These are phyloP conservation scores for Cyphellophora attinorum DNA, from an alignment of 2,329 filamentous ascomycete genomes.

Conservation along the genomic window DNA sequence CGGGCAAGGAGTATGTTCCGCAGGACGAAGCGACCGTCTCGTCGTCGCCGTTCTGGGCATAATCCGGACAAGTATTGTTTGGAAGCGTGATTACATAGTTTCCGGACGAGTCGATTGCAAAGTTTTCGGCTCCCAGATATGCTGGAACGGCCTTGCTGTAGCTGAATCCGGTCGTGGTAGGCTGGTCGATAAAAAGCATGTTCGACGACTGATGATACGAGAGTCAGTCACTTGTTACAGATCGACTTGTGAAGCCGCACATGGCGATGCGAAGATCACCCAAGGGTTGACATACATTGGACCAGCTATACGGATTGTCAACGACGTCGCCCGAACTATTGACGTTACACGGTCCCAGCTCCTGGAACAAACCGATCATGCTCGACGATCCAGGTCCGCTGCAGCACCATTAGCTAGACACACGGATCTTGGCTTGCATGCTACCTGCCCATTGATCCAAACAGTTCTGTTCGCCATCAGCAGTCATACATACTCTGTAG, in stretches of 20 bases:
- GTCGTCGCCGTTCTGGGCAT: conserved; percentile 13
- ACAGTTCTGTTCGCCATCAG: conserved; percentile 19
- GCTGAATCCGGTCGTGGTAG: conserved; percentile 49
- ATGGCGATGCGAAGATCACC: too few species aligned
- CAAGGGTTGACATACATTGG: too few species aligned
- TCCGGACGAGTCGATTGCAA: conserved; percentile 9
- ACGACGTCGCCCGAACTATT: conserved; percentile 29
- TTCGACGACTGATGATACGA: too few species aligned
- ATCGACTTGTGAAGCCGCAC: too few species aligned
- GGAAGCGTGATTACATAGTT: conserved; percentile 13
- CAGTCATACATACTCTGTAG: too few species aligned
- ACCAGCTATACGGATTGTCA: conserved; percentile 27
- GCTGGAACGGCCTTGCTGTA: conserved; percentile 29
- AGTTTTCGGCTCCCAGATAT: too few species aligned
- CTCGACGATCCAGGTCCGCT: conserved; percentile 22
- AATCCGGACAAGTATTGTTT: conserved; percentile 16
- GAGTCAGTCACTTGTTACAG: too few species aligned
- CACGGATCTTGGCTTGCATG: too few species aligned
- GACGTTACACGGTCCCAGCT: conserved; percentile 26
- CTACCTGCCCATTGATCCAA: conserved; percentile 30
- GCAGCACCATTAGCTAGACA: not conserved
- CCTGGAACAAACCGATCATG: conserved; percentile 26
- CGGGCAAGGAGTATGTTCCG: conserved; percentile 17
- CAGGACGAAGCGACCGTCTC: too few species aligned
- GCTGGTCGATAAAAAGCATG: conserved; percentile 59